Evolutionary conservation across 2,329 filamentous ascomycete genomes (phyloP).

Genomic region (Alternaria infectoria): DNA sequence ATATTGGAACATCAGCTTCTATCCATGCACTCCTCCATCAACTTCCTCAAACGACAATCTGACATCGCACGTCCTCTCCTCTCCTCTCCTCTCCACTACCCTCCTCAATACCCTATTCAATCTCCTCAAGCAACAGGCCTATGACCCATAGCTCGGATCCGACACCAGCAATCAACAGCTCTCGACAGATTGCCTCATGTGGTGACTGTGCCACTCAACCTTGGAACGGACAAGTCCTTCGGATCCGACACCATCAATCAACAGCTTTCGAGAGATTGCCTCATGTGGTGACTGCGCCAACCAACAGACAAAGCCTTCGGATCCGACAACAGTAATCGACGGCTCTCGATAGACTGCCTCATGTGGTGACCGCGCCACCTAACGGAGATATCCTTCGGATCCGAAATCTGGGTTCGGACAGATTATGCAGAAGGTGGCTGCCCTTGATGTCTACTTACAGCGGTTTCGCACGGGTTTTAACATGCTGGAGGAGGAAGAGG

Average conservation of each 20-base stretch:
- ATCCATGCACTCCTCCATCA: neutral
- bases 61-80: neutral
- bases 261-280: neutral
- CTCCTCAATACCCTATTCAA: neutral
- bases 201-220: too few species aligned
- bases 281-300: too few species aligned
- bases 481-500: neutral
- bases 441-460: too few species aligned
- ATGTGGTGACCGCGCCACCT: too few species aligned
- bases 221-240: too few species aligned
- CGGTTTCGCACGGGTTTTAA: accelerated
- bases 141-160: neutral
- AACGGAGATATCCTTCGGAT: neutral
- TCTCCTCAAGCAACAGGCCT: neutral
- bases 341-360: too few species aligned
- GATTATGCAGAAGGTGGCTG: neutral
- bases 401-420: neutral
- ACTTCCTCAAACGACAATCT: neutral
- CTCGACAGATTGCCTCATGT: neutral
- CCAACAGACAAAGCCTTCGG: too few species aligned
- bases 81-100: too few species aligned
- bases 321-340: too few species aligned
- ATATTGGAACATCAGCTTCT: neutral
- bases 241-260: neutral
- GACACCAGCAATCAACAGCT: neutral